Base-by-base conservation (phyloP, 106 monocot genomes). In the Triglochin maritima region DNA sequence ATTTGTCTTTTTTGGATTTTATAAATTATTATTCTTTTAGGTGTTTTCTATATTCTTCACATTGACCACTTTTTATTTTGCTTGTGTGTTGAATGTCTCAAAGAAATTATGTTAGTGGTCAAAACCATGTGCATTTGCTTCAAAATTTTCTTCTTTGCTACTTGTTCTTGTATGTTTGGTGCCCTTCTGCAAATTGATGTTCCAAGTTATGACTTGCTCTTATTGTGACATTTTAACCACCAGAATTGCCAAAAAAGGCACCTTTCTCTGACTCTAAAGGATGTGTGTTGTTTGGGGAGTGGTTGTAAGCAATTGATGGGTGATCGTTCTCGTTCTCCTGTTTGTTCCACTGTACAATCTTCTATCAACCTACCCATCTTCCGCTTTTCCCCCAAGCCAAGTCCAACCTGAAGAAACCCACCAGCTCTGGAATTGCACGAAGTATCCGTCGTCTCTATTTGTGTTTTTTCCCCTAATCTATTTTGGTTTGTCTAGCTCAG, bases 401-500 rank as follows among this genome's bases (percentile, higher is more conserved):
- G 5, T 16, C 43, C 53, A 13, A 67, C 11, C 43, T 44, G 16
- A 29, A 65, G 13, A 53, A 47, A 4, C 9, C 13, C 45, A 17
- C 49, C 14, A 51, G 9, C 9, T n/a, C 43, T 13, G 14, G 6
- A 43, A 55, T 29, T 67, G 43, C 42, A 42, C 29, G 29, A 66
- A 67, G 52, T 54, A n/a, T 67, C 53, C 3, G 53, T 47, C 54
- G 17, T 12, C 53, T 51, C 44, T 41, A 8, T 6, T 55, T 14
- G 53, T 54, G 12, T 50, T 5, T 44, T 44, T 44, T 67, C 52
- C 43, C 50, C n/a, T 55, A 44, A 4, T 4, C 4, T 57, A 6
- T 68, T 69, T 46, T 69, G 15, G 15, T 14, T 69, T 69, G 11
- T 16, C 46, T 12, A 44, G 13, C 11, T 49, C 50, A 52, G 63